Conservation (phyloP, 1,139 yeast genomes). For the Diutina pseudorugosa region DNA sequence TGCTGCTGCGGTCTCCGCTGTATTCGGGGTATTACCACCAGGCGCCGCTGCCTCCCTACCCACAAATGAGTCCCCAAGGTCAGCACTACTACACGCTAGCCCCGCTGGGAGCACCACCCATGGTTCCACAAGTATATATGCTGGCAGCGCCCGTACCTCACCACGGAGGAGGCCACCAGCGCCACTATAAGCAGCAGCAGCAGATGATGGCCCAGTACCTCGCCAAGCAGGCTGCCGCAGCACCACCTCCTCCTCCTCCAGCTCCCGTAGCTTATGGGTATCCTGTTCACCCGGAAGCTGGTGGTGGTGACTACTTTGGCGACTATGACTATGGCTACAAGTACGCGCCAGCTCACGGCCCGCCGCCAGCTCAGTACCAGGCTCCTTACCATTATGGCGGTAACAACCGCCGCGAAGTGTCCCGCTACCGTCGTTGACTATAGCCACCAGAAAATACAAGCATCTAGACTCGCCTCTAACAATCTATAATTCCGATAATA, state of each 20-base stretch:
- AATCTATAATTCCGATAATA: too few species aligned
- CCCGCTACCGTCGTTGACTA: not conserved
- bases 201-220: constrained; percentile 71
- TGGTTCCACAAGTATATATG: not conserved
- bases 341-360: not conserved
- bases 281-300: not conserved
- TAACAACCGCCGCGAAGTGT: not conserved
- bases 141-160: not conserved
- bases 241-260: not conserved
- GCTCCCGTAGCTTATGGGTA: not conserved
- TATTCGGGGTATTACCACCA: not conserved
- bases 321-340: not conserved
- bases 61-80: not conserved
- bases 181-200: not conserved
- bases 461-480: too few species aligned
- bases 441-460: not conserved
- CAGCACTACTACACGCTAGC: not conserved
- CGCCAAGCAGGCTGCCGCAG: constrained; percentile 32
- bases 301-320: not conserved
- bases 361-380: not conserved
- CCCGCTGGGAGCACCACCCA: not conserved
- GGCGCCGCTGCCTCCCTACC: not conserved
- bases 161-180: not conserved
- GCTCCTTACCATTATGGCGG: not conserved
- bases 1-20: not conserved